Conservation (phyloP, 2,329 filamentous ascomycete genomes). For the Claviceps quebecensis region DNA sequence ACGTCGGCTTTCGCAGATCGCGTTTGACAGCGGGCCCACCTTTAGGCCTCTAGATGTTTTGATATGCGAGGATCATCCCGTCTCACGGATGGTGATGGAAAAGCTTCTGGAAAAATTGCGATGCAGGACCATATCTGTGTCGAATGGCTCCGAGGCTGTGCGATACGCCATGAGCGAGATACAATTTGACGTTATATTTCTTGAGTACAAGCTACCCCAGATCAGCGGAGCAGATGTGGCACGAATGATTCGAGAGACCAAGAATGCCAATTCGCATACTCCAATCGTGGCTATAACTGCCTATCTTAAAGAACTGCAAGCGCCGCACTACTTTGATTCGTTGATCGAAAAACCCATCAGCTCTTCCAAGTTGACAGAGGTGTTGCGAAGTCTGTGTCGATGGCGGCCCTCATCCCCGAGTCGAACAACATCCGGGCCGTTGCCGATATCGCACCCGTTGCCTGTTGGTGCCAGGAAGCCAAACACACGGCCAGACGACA, state of each 20-base stretch:
- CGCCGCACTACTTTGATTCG: conserved; percentile 89
- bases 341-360: conserved; percentile 96
- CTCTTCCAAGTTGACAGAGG: conserved; percentile 77
- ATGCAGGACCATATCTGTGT: conserved; percentile 83
- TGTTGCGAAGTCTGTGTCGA: conserved; percentile 74
- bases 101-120: conserved; percentile 88
- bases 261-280: conserved; percentile 86
- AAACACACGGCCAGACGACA: conserved; percentile 55
- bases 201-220: conserved; percentile 89
- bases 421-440: conserved; percentile 27
- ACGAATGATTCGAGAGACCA: conserved; percentile 93
- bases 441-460: conserved; percentile 43
- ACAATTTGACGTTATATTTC: conserved; percentile 97
- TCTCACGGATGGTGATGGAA: conserved; percentile 97
- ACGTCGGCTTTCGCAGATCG: conserved; percentile 84
- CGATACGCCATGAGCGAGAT: conserved; percentile 92
- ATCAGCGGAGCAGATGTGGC: conserved; percentile 93
- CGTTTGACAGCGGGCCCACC: conserved; percentile 64
- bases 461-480: conserved; percentile 53
- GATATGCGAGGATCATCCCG: conserved; percentile 95
- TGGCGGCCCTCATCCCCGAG: conserved; percentile 66
- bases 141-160: conserved; percentile 81
- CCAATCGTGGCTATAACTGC: conserved; percentile 94
- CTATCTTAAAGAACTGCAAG: conserved; percentile 92
- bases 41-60: conserved; percentile 88